A percentile compares a stretch with the other conserved stretches of the same genome.
Conservation (phyloP, 75 land plant genomes). For the Adiantum capillusveneris region DNA sequence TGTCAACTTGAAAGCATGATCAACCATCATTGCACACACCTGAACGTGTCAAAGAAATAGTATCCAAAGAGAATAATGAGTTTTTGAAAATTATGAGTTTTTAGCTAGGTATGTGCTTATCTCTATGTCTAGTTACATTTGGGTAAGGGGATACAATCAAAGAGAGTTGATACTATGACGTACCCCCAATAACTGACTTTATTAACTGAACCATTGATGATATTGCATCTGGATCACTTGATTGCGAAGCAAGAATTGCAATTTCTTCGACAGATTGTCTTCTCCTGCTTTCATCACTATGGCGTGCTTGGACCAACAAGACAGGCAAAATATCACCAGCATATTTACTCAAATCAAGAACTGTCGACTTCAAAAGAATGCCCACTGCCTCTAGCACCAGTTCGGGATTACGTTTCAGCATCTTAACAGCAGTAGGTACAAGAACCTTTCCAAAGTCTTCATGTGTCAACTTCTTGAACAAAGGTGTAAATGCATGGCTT, state of each 20-base stretch:
- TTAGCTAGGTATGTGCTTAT: too few relatives aligned
- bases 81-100: too few relatives aligned
- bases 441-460: constrained; percentile 72
- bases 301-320: constrained; percentile 76
- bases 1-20: too few relatives aligned
- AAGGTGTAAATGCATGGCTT: constrained; percentile 61
- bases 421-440: constrained; percentile 66
- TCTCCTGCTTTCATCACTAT: constrained; percentile 72
- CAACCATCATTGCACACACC: too few relatives aligned
- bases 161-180: neutral
- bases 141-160: too few relatives aligned
- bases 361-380: constrained; percentile 45
- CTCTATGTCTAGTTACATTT: too few relatives aligned
- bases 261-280: constrained; percentile 50
- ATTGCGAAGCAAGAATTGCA: constrained; percentile 49
- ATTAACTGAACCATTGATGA: constrained; percentile 62
- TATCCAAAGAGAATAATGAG: too few relatives aligned
- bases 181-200: constrained; percentile 81
- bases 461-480: constrained; percentile 59
- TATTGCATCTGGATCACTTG: constrained; percentile 87
- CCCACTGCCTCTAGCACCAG: constrained; percentile 76
- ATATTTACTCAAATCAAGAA: constrained; percentile 88
- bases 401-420: constrained; percentile 94
- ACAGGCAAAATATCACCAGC: constrained; percentile 71
- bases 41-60: too few relatives aligned